Evolutionary conservation across 768 basidiomycete genomes (phyloP), one percentile per base, ranked within the genome.

Genomic region (Mycena polygramma): DNA sequence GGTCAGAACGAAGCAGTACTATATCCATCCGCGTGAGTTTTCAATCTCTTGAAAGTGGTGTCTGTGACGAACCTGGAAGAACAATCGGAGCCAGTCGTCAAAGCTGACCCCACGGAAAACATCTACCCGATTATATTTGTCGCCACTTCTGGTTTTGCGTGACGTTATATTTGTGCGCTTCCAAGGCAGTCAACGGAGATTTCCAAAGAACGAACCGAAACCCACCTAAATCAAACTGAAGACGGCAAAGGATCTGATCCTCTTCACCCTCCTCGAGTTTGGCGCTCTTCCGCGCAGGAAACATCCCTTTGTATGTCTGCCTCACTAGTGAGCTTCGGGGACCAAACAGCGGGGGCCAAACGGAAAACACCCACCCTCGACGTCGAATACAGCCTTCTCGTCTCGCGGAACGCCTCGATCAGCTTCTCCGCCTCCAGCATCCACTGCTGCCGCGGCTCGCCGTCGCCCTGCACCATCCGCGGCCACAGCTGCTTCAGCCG

Each of bases 401-500:
- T 96, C 82, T 96, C 92, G 60, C 97, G 84, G 81, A 96, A 98
- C 78, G 89, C 91, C 70, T 98, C 96, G 5, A 98, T 88, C 57
- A 99, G 83, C 74, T 89, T 92, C 77, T 95, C 94, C 0, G 95
- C 95, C 75, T 94, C 91, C 36, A 91, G 76, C 72, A 97, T 81
- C 93, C 96, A 98, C 74, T 92, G 89, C 59, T 88, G 84, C 66
- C 88, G 83, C 6, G 89, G 88, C 17, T 88, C 87, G 1, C 81
- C 80, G n/a, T 87, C 83, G 2, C 84, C 85, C 5, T 75, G 57
- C 46, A 87, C 77, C 85, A 90, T 88, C n/a, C 73, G 82, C 6
- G 82, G 81, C 92, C 91, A 92, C 1, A 94, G 78, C 37, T 91
- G 90, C 71, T 85, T 84, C 48, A 94, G 77, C 45, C 88, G 83